Percentiles rank a stretch among this genome's conserved stretches.
Evolutionary conservation across 176 grass and related monocot genomes (phyloP).

Genomic region (Avena atlantica): DNA sequence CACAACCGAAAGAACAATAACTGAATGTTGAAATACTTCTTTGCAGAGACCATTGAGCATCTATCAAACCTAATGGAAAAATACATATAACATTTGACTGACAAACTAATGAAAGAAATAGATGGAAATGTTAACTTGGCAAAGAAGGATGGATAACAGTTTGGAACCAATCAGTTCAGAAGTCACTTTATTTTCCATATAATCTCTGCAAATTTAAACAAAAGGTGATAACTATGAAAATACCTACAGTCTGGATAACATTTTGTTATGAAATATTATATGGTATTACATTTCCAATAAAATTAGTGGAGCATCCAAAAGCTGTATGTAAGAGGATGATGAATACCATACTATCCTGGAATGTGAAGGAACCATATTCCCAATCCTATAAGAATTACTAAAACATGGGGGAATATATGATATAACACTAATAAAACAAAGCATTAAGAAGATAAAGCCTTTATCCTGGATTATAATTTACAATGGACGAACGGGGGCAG

Average conservation of each 20-base stretch:
- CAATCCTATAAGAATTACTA: conserved; percentile 24
- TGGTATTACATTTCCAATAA: conserved; percentile 58
- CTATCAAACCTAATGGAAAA: conserved; percentile 15
- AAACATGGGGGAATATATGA: background rate
- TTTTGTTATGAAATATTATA: conserved; percentile 20
- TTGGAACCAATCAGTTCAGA: conserved; percentile 50
- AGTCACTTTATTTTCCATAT: conserved; percentile 35
- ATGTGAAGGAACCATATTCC: conserved; percentile 38
- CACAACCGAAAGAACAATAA: conserved; percentile 29
- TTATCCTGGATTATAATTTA: conserved; percentile 22
- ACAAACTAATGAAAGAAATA: conserved; percentile 73
- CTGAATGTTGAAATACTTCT: conserved; percentile 1
- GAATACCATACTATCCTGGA: conserved; percentile 89
- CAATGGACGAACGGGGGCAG: conserved; percentile 1
- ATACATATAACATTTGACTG: conserved; percentile 32
- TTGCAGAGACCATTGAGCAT: conserved; percentile 6
- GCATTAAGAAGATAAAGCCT: conserved; percentile 21
- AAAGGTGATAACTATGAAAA: conserved; percentile 18
- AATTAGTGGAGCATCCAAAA: conserved; percentile 68
- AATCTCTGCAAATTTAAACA: conserved; percentile 49
- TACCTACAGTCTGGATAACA: background rate
- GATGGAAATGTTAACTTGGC: conserved; percentile 85
- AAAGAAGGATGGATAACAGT: conserved; percentile 66
- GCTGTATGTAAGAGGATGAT: conserved; percentile 69
- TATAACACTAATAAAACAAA: conserved; percentile 35